Conservation (phyloP, 2,329 filamentous ascomycete species). For the Myotisia sp. region DNA sequence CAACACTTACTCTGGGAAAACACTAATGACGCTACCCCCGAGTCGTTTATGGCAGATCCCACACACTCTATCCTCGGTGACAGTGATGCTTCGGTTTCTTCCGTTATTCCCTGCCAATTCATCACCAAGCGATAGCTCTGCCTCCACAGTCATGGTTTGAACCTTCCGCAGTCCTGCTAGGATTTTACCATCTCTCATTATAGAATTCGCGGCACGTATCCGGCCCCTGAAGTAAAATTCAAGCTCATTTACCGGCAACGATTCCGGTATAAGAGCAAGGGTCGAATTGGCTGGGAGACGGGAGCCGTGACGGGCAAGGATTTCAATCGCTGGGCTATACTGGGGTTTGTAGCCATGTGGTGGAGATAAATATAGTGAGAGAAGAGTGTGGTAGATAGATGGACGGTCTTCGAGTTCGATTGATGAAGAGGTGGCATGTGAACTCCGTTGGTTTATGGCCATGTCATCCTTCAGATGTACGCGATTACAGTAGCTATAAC, state of each 20-base stretch:
- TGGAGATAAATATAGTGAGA: slow-evolving; percentile 78
- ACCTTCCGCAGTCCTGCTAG: slow-evolving; percentile 63
- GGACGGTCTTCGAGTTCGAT: slow-evolving; percentile 41
- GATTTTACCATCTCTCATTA: slow-evolving; percentile 67
- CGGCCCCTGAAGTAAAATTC: slow-evolving; percentile 85
- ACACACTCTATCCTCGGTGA: slow-evolving; percentile 79
- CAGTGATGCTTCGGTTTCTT: slow-evolving; percentile 55
- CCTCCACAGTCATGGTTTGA: slow-evolving; percentile 63
- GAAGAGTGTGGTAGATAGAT: slow-evolving; percentile 82
- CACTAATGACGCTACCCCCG: slow-evolving; percentile 78
- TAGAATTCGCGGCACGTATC: slow-evolving; percentile 70
- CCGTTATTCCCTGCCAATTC: slow-evolving; percentile 40
- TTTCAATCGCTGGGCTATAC: slow-evolving; percentile 63
- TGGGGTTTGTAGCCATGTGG: slow-evolving; percentile 57
- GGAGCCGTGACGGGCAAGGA: slow-evolving; percentile 85
- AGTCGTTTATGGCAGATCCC: slow-evolving; percentile 86
- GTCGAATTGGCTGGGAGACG: slow-evolving; percentile 79
- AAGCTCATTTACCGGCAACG: slow-evolving; percentile 62
- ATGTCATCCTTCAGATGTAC: slow-evolving; percentile 51
- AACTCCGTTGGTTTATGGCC: slow-evolving; percentile 21
- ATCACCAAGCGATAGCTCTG: slow-evolving; percentile 60
- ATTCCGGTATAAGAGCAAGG: slow-evolving; percentile 67
- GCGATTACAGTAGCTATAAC: slow-evolving; percentile 62
- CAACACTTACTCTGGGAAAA: slow-evolving; percentile 60
- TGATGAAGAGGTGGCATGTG: slow-evolving; percentile 24